These are phyloP conservation scores for Microsporum audouinii DNA, from an alignment of 2,329 filamentous ascomycete genomes.

Conservation along the genomic window DNA sequence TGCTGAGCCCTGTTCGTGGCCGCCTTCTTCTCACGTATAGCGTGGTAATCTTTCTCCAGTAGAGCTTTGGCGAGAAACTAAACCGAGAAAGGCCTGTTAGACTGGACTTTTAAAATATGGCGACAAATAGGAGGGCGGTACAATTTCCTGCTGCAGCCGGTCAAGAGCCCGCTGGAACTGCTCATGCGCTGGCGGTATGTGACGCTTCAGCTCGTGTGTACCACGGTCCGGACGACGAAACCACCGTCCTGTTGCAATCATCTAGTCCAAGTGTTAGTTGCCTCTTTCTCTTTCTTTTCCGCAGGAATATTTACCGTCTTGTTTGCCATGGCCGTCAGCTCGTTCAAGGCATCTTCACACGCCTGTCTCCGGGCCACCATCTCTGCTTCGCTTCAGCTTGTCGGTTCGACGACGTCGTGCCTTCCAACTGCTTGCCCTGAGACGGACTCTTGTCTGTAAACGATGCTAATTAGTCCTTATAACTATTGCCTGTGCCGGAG, in stretches of 20 bases:
- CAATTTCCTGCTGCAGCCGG: conserved; percentile 33
- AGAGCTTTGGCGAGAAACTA: conserved; percentile 36
- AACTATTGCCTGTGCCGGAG: background rate
- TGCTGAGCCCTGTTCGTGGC: background rate
- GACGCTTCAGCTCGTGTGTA: conserved; percentile 26
- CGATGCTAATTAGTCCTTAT: background rate
- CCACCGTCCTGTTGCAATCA: conserved; percentile 33
- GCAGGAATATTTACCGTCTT: conserved; percentile 23
- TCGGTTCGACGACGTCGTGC: background rate
- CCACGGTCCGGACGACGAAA: conserved; percentile 29
- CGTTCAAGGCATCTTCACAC: conserved; percentile 24
- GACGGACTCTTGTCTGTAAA: background rate
- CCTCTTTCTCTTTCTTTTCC: background rate
- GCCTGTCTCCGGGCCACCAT: background rate
- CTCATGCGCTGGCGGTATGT: conserved; percentile 29
- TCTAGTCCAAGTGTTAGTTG: conserved; percentile 17
- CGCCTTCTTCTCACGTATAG: conserved; percentile 24
- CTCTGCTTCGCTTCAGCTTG: background rate
- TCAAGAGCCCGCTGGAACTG: conserved; percentile 32
- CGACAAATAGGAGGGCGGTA: conserved; percentile 19
- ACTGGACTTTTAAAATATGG: background rate
- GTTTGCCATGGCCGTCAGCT: conserved; percentile 27
- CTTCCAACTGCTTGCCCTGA: background rate
- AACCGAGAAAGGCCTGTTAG: background rate
- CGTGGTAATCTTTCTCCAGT: conserved; percentile 33